Evolutionary conservation across 768 basidiomycete species (phyloP), one percentile per base, ranked within the genome.

Genomic region (Hemileccinum impolitum): DNA sequence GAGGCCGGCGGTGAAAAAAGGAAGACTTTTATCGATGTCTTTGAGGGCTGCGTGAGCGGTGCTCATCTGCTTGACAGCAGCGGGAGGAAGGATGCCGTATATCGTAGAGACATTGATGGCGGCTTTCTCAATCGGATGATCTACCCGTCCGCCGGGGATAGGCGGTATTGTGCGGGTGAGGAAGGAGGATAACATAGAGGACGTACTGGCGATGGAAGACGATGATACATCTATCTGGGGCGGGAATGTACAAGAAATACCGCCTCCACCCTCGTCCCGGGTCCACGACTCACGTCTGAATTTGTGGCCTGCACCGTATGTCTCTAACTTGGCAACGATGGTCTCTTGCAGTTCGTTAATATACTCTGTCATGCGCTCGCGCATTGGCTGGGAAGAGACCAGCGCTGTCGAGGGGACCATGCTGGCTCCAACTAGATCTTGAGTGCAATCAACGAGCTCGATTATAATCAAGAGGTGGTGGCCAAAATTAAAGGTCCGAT

Each of bases 11-110:
- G 62, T 31, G 37, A 53, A 47, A 37, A 57, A 60, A 6, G 53
- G 45, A 14, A 57, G 62, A 1, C 41, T 45, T 3, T 32, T 26
- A 14, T 63, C 43, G 34, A 50, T 32, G 41, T 57, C 17, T 30
- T 51, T 53, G 47, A 59, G 53, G 8, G 59, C 40, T 18, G 53
- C 38, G 26, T 62, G 59, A 3, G 48, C 45, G 1, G 47, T 59
- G 35, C 57, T 65, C 60, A 54, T 60, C 13, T 63, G 52, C 19
- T 53, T 48, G 52, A 65, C 10, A 0, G 63, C 63, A 17, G 50
- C 38, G n/a, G 50, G 51, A 1, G 62, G 52, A 23, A 62, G 58
- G 10, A 52, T 26, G 6, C 53, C 56, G 13, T 45, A 14, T 4
- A 64, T 61, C 19, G 45, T 55, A 3, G 61, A 58, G 43, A 52